Percentiles rank a stretch among this genome's conserved stretches.
phyloP scores from a whole-genome alignment of 495 filamentous ascomycete species.

The Filosporella fistucella region DNA sequence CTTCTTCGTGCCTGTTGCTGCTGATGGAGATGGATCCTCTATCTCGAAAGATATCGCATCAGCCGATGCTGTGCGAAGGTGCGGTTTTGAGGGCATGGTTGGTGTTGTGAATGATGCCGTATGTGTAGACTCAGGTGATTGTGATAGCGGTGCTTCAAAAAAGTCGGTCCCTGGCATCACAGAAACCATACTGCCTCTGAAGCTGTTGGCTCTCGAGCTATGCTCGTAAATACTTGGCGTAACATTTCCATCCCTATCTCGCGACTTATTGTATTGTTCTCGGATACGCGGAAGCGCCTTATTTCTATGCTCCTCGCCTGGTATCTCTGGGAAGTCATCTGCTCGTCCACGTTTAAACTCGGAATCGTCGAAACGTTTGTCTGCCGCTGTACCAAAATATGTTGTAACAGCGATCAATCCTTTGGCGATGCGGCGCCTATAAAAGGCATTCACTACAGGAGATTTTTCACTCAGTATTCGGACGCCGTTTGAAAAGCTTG shows the following conservation, averaged over 20 bases:
- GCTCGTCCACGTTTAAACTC: constrained; percentile 39
- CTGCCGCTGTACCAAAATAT: constrained; percentile 35
- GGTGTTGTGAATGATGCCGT: not conserved
- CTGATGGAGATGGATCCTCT: not conserved
- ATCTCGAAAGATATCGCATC: not conserved
- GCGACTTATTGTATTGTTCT: constrained; percentile 31
- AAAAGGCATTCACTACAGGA: constrained; percentile 20
- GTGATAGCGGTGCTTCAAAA: not conserved
- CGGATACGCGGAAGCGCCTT: constrained; percentile 28
- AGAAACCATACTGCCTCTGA: constrained; percentile 18
- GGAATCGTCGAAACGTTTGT: constrained; percentile 37
- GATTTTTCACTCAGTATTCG: not conserved
- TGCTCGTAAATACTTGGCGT: constrained; percentile 11
- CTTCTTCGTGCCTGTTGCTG: not conserved
- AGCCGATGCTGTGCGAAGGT: not conserved
- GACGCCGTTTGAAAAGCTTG: constrained; percentile 1
- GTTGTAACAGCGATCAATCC: constrained; percentile 29
- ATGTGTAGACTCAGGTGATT: not conserved
- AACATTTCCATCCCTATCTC: constrained; percentile 19
- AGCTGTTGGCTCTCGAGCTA: constrained; percentile 24
- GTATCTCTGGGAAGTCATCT: constrained; percentile 44
- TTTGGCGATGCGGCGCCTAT: constrained; percentile 36
- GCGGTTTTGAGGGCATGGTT: not conserved
- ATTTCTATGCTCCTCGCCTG: constrained; percentile 44
- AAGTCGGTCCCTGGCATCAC: constrained; percentile 6